Percentiles rank a stretch among this genome's conserved stretches.
Conservation (phyloP, 768 basidiomycete genomes). For the Boletus rex-veris region DNA sequence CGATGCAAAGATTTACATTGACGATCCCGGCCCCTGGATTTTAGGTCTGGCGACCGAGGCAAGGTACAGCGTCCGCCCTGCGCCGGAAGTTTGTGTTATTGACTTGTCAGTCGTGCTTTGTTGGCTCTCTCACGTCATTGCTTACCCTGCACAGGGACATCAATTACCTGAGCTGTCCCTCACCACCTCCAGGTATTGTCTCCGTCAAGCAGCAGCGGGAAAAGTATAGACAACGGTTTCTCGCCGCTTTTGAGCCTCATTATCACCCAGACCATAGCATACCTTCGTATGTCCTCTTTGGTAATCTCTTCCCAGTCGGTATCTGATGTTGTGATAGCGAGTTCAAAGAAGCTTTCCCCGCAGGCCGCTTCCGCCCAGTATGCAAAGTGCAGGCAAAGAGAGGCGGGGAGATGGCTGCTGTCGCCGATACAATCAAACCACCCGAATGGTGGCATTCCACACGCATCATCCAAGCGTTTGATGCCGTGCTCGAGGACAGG, state of each 20-base stretch:
- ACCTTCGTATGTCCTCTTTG: slow-evolving; percentile 47
- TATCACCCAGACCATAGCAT: slow-evolving; percentile 89
- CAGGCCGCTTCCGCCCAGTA: slow-evolving; percentile 84
- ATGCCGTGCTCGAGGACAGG: slow-evolving; percentile 81
- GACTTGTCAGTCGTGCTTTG: slow-evolving; percentile 60
- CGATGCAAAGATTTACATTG: slow-evolving; percentile 89
- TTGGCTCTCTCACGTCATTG: background rate
- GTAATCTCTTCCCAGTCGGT: background rate
- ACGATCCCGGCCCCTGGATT: slow-evolving; percentile 97
- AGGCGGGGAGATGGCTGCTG: slow-evolving; percentile 72
- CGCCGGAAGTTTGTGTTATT: slow-evolving; percentile 81
- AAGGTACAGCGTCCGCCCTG: slow-evolving; percentile 68
- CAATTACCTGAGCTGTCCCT: slow-evolving; percentile 79
- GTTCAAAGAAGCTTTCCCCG: slow-evolving; percentile 94
- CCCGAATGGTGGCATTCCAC: slow-evolving; percentile 96
- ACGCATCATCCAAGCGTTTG: slow-evolving; percentile 87
- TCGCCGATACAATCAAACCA: slow-evolving; percentile 85
- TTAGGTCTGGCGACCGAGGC: slow-evolving; percentile 86
- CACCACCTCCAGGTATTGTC: slow-evolving; percentile 71
- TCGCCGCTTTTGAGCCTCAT: slow-evolving; percentile 78
- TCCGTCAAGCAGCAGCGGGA: slow-evolving; percentile 80
- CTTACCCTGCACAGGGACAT: slow-evolving; percentile 53
- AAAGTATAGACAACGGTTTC: slow-evolving; percentile 67
- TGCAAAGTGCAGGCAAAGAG: slow-evolving; percentile 88
- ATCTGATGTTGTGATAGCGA: slow-evolving; percentile 47